These are phyloP conservation scores for Symbiotaphrina buchneri DNA, from an alignment of 495 filamentous ascomycete species.

Conservation along the genomic window DNA sequence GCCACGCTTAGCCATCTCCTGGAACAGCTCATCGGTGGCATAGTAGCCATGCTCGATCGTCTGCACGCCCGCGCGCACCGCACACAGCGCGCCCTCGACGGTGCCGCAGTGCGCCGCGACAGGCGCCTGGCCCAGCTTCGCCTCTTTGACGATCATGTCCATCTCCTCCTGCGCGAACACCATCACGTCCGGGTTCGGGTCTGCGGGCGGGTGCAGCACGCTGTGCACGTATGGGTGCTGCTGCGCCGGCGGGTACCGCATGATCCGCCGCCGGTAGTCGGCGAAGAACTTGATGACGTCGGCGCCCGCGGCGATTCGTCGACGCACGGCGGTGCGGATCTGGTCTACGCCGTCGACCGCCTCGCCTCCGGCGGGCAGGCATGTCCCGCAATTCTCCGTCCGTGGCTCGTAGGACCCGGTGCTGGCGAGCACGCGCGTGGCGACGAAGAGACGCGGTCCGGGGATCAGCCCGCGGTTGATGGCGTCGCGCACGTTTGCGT, in stretches of 20 bases:
- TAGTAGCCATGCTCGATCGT: constrained; percentile 25
- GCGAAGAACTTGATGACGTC: constrained; percentile 30
- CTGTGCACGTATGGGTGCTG: constrained; percentile 7
- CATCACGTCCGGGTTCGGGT: constrained; percentile 18
- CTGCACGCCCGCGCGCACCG: constrained; percentile 24
- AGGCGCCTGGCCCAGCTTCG: constrained; percentile 15
- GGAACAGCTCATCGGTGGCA: constrained; percentile 13
- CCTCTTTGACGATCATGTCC: constrained; percentile 24
- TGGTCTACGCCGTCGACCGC: constrained; percentile 17
- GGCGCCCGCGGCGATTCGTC: constrained; percentile 22
- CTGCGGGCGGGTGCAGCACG: constrained; percentile 9
- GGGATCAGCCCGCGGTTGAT: too few species aligned
- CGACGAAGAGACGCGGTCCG: too few species aligned
- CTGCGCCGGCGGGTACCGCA: constrained; percentile 18
- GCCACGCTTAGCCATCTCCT: constrained; percentile 15
- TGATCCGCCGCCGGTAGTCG: constrained; percentile 22
- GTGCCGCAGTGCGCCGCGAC: constrained; percentile 22
- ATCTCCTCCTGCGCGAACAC: constrained; percentile 25
- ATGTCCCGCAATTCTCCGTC: too few species aligned
- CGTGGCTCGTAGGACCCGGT: too few species aligned
- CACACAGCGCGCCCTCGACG: constrained; percentile 20
- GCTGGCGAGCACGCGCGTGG: too few species aligned
- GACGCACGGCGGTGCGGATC: constrained; percentile 20
- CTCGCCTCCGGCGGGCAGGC: too few species aligned
- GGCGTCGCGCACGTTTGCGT: too few species aligned